These are phyloP conservation scores for Sugiyamaella americana DNA, from an alignment of 805 yeast genomes.

Conservation along the genomic window DNA sequence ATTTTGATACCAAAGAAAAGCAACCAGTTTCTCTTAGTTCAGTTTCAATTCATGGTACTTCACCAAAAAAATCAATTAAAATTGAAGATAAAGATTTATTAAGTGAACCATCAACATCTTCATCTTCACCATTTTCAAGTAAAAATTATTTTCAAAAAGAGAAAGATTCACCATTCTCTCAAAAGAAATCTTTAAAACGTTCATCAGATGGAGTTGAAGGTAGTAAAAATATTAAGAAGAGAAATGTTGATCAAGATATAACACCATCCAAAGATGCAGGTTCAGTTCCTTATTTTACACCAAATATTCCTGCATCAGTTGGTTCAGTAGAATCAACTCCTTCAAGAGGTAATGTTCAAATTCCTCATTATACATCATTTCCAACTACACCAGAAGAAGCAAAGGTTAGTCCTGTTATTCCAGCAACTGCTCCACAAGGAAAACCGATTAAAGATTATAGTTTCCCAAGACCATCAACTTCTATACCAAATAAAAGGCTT, in stretches of 20 bases:
- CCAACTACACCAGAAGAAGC: constrained; percentile 15
- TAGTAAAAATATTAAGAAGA: too few species aligned
- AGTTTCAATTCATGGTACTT: not conserved
- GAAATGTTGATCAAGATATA: constrained; percentile 4
- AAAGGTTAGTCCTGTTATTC: constrained; percentile 4
- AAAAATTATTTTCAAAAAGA: constrained; percentile 16
- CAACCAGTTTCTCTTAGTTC: not conserved
- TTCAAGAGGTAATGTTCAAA: too few species aligned
- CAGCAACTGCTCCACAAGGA: constrained; percentile 9
- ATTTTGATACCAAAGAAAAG: not conserved
- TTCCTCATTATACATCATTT: constrained; percentile 14
- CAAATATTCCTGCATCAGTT: constrained; percentile 8
- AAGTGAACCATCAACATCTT: not conserved
- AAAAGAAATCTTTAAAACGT: too few species aligned
- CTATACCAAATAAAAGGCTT: constrained; percentile 12
- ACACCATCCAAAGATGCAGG: constrained; percentile 4
- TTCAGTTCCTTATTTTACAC: not conserved
- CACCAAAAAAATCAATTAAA: not conserved
- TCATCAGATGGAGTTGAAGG: too few species aligned
- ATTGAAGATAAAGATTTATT: not conserved
- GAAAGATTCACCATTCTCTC: too few species aligned
- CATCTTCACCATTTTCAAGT: constrained; percentile 10
- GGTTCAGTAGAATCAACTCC: too few species aligned
- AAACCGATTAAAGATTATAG: constrained; percentile 6
- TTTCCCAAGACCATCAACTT: constrained; percentile 1